Evolutionary conservation across 495 filamentous ascomycete species (phyloP), one percentile per base, ranked within the genome.

Genomic region (Aspergillus homomorphus): DNA sequence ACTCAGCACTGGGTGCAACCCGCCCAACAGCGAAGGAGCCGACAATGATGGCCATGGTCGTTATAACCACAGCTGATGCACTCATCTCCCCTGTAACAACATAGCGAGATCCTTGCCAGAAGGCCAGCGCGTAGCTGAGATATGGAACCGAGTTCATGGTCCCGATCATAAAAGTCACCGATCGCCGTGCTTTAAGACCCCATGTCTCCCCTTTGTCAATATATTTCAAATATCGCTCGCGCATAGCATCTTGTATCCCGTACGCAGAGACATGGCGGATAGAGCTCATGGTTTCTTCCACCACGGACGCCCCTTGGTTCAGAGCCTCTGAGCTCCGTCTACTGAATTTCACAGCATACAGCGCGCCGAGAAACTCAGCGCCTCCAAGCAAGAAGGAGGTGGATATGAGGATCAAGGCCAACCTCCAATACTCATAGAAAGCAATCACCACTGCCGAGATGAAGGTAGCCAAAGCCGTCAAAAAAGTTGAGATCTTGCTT

Each of bases 1-100:
- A 72, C 2, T 65, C 71, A 24, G 73, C 68, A 38, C 78, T 53
- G 54, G 77, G 75, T 1, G 78, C 62, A 16, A 61, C 38, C 38
- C 49, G 14, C 1, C 62, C 62, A 45, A 66, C 18, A 19, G 50
- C 22, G n/a, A 28, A 48, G 3, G 50, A 46, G 3, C 33, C 64
- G 15, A 64, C 45, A 15, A 64, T 38, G 20, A 56, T 50, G 14
- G 61, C 53, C 10, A 66, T 10, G 26, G 57, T 44, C 28, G 53
- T 52, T 4, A 53, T 62, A 8, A 59, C 10, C 46, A 64, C 38
- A 0, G 30, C 51, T 4, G 52, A 30, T 10, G 42, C 33, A 23
- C 38, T 59, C 18, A 64, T 62, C 16, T 66, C 50, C 9, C 54
- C 61, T 3, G 23, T 19, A 14, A 45, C 50, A 4, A 61, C 38